Percentiles rank a stretch among this genome's conserved stretches.
phyloP scores from a whole-genome alignment of 2,329 filamentous ascomycete genomes.

The Paracorniculantispora psalliotae region DNA sequence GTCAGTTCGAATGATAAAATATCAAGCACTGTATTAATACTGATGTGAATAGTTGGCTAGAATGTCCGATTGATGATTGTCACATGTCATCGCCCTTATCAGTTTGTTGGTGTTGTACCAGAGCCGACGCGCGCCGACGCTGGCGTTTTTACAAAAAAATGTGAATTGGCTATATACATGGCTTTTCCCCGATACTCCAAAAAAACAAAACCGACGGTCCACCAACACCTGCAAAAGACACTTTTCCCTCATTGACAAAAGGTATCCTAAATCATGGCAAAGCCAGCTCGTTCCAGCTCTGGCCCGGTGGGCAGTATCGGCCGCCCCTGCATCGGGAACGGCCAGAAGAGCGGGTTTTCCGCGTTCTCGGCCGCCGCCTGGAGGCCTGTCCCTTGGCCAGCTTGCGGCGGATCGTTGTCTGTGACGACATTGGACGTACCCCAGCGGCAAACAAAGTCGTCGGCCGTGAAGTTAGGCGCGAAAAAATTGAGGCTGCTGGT shows the following conservation, averaged over 20 bases:
- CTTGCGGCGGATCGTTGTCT: neutral
- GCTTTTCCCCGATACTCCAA: neutral
- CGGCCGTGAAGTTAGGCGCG: conserved; percentile 42
- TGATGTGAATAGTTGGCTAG: neutral
- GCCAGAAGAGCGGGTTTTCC: conserved; percentile 56
- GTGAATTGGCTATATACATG: neutral
- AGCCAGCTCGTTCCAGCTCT: conserved; percentile 48
- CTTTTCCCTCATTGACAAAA: neutral
- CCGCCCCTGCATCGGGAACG: conserved; percentile 55
- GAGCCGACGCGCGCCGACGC: too few relatives aligned
- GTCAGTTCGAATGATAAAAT: too few relatives aligned
- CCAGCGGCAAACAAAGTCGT: conserved; percentile 47
- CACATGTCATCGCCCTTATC: neutral
- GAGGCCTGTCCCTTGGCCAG: conserved; percentile 11
- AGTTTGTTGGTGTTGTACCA: neutral
- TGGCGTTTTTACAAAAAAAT: neutral
- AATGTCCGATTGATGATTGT: neutral
- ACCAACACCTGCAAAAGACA: neutral
- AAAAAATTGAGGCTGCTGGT: conserved; percentile 55
- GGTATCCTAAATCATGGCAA: conserved; percentile 29
- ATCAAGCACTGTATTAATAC: too few relatives aligned
- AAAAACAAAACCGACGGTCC: neutral
- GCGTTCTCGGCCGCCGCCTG: conserved; percentile 31
- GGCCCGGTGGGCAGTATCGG: conserved; percentile 46
- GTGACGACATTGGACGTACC: conserved; percentile 23